These are phyloP conservation scores for Sparassis latifolia DNA, from an alignment of 1,284 basidiomycete species.

Conservation along the genomic window DNA sequence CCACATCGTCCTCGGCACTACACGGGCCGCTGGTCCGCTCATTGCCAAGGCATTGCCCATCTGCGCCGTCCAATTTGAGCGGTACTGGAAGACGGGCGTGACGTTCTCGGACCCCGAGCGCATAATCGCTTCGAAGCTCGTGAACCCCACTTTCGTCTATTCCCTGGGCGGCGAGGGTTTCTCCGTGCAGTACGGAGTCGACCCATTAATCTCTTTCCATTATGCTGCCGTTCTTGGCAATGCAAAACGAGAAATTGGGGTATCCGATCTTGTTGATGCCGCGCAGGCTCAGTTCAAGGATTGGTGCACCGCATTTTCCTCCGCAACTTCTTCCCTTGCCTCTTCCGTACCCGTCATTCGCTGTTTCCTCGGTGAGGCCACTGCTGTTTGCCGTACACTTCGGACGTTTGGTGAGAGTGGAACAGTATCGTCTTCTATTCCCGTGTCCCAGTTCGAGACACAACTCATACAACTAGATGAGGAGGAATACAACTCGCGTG, in stretches of 20 bases:
- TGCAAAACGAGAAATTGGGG: constrained; percentile 6
- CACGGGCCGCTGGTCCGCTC: constrained; percentile 36
- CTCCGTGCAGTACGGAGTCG: constrained; percentile 39
- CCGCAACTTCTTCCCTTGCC: constrained; percentile 1
- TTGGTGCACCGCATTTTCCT: constrained; percentile 31
- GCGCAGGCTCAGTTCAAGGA: constrained; percentile 28
- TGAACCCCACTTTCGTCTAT: constrained; percentile 46
- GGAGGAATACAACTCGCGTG: constrained; percentile 25
- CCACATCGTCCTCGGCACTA: neutral
- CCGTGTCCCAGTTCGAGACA: constrained; percentile 30
- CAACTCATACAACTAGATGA: constrained; percentile 28
- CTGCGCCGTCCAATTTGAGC: constrained; percentile 20
- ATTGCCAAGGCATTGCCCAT: constrained; percentile 14
- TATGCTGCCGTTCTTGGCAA: constrained; percentile 32
- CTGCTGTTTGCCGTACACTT: constrained; percentile 28
- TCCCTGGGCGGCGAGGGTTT: constrained; percentile 34
- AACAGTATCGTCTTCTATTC: constrained; percentile 21
- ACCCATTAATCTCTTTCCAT: constrained; percentile 43
- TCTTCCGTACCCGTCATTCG: constrained; percentile 21
- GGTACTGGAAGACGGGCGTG: constrained; percentile 39
- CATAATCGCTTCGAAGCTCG: constrained; percentile 21
- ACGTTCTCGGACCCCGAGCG: constrained; percentile 26
- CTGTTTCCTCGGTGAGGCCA: constrained; percentile 31
- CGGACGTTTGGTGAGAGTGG: constrained; percentile 12
- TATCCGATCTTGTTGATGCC: constrained; percentile 19